Base-by-base conservation (phyloP, 768 basidiomycete genomes). In the Amanita fuliginea region DNA sequence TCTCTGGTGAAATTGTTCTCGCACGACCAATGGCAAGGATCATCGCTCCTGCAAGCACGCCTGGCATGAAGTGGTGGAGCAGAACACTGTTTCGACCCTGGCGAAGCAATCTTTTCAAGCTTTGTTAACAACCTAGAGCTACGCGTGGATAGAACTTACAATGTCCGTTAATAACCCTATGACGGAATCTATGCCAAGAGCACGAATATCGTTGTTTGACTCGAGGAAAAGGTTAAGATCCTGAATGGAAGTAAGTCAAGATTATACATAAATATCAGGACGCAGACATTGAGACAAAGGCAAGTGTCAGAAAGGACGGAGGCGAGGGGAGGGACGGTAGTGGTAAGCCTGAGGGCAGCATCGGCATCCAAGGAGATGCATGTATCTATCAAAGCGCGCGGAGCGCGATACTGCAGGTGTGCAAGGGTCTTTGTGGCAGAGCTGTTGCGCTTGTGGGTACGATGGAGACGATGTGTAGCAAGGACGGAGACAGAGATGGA, bases 271-370 rank as follows among this genome's bases (percentile, higher is more conserved):
- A 19, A 35, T 11, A 44, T 26, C 28, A 22, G 44, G 45, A 34
- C 36, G 19, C 62, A 21, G 33, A 70, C 71, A 58, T 70, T 67
- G 21, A 71, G 56, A 54, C 72, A 73, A 7, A 73, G 54, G 54
- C 71, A 72, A 16, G 69, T 58, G 36, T 65, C 51, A 42, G 65
- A 48, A 6, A 61, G 53, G 13, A 60, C 49, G 37, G 49, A 52
- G 19, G 59, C 51, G 18, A 53, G 52, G 37, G 57, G 53, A 41
- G 60, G 52, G 18, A 53, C 57, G 37, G 57, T 52, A 32, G 52
- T 44, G 48, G 59, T 47, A 54, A 60, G 59, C 39, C 58, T 52
- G 41, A 65, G 55, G 44, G 61, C 43, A 10, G 58, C 49, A 43
- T 61, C 54, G 26, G 55, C 54, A 28, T 51, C 35, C 32, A 51